Base-by-base conservation (phyloP, 2,329 filamentous ascomycete species). In the Uncinocarpus reesii region DNA sequence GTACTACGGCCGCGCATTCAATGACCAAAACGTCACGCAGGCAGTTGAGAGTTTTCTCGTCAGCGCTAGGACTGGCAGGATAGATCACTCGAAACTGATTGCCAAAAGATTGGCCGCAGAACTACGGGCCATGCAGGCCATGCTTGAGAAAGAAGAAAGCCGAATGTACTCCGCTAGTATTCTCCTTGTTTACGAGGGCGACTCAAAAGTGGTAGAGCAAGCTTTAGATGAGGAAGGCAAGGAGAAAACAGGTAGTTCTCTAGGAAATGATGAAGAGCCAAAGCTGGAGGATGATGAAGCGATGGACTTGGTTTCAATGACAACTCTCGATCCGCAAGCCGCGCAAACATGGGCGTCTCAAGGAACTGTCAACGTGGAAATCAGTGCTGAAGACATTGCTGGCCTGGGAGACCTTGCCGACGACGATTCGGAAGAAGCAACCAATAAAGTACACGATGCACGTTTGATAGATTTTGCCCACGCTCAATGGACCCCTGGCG, bases 381-480 rank as follows among this genome's bases (percentile, higher is more conserved):
- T 43, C 26, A 18, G 13, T 15, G 15, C 15, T 10, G 47, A 31
- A 20, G 40, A 38, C 23, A 28, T 36, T 16, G 29, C 18, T 11
- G 32, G 13, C 24, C 20, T 29, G 16, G 71, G 71, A 1, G 71
- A 72, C 1, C 71, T 73, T 0, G 72, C 71, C 1, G 75, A 79
- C 0, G 72, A 71, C 1, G 75, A 79, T 0, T 76, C 80, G 1
- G 76, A 76, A 44, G 66, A 73, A 48, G 64, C 69, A 52, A 61
- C 64, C 8, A 83, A 83, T 0, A 81, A 81, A 57, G 78, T 94
- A 36, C 86, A 83, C 59, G 77, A 80, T 10, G 74, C 95, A 42
- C 92, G 90, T 62, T 74, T 98, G 54, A 98, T 98, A 57, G 92
- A 98, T 65, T 98, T 98, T 73, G 92, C 92, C 1, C 92, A 98